Conservation (phyloP, 2,329 filamentous ascomycete species). For the Sordariomycetes sp. region DNA sequence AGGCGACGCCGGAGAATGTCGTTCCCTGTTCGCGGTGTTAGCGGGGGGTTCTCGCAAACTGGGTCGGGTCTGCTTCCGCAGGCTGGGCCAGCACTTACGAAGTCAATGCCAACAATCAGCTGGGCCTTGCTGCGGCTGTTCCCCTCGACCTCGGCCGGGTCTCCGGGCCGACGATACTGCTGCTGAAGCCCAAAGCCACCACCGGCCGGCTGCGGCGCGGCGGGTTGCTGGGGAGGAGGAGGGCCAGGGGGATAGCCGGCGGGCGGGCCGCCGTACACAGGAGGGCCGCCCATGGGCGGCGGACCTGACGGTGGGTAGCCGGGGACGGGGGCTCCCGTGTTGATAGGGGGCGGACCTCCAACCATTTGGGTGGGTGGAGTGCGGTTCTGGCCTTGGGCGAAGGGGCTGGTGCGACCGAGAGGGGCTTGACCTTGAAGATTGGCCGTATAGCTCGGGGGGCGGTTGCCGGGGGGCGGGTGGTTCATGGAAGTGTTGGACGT, state of each 20-base stretch:
- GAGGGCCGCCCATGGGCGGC: slow-evolving; percentile 25
- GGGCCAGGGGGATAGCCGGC: slow-evolving; percentile 26
- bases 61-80: not conserved
- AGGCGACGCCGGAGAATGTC: slow-evolving; percentile 95
- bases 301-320: slow-evolving; percentile 24
- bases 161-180: slow-evolving; percentile 26
- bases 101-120: slow-evolving; percentile 97
- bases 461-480: slow-evolving; percentile 46
- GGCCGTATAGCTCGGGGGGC: slow-evolving; percentile 53
- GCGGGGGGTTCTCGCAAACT: not conserved
- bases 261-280: slow-evolving; percentile 26
- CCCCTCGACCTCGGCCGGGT: slow-evolving; percentile 68
- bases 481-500: slow-evolving; percentile 48
- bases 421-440: slow-evolving; percentile 40
- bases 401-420: slow-evolving; percentile 42
- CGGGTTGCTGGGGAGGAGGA: slow-evolving; percentile 13
- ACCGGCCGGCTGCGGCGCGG: slow-evolving; percentile 6
- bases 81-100: slow-evolving; percentile 50
- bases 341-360: slow-evolving; percentile 56
- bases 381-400: slow-evolving; percentile 35
- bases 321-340: slow-evolving; percentile 44
- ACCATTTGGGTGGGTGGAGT: slow-evolving; percentile 51
- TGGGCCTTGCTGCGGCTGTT: slow-evolving; percentile 88
- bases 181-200: not conserved
- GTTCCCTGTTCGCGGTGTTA: slow-evolving; percentile 57